Base-by-base conservation (phyloP, 2,329 filamentous ascomycete species). In the Aspergillus terreus region DNA sequence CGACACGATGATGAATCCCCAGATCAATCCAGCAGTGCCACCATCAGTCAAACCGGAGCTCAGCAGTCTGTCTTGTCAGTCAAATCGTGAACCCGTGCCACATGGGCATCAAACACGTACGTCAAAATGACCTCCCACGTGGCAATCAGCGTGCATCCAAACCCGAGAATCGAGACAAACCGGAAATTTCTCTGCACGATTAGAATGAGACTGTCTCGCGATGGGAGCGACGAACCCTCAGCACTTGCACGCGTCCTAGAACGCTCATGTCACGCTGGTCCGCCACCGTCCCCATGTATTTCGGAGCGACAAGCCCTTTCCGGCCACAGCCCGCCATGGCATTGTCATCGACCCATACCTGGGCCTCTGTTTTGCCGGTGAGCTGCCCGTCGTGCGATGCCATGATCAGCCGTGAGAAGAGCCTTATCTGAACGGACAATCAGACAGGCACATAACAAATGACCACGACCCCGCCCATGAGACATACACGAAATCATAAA, bases 141-240 rank as follows among this genome's bases (percentile, higher is more conserved):
- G 36, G 67, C 66, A 33, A 75, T 70, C 45, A 74, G 54, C 10
- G 71, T 75, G 44, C 70, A 73, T 14, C 66, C 70, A 54, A 77
- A 77, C 11, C 73, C 74, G 14, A 76, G 58, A 49, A 76, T 75
- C 0, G 74, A 74, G 33, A 75, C 58, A 51, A 74, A 76, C 21
- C 66, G 64, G 62, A 76, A 77, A 49, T 75, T 75, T 57, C 74
- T 63, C 74, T 76, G 46, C n/a, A 15, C 14, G 41, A 23, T 15
- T 42, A 27, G 15, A 25, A 33, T 14, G 27, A 30, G 27, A 30
- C 27, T 49, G 4, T 19, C 10, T 11, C 4, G 11, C 48, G 52
- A 57, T 47, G 23, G n/a, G 17, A 45, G 17, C 15, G 41, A 55
- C 63, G 50, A 59, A 70, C 71, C 44, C 71, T 62, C 12, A 74